phyloP scores from a whole-genome alignment of 2,329 filamentous ascomycete species.

The Neopestalotiopsis sp. region DNA sequence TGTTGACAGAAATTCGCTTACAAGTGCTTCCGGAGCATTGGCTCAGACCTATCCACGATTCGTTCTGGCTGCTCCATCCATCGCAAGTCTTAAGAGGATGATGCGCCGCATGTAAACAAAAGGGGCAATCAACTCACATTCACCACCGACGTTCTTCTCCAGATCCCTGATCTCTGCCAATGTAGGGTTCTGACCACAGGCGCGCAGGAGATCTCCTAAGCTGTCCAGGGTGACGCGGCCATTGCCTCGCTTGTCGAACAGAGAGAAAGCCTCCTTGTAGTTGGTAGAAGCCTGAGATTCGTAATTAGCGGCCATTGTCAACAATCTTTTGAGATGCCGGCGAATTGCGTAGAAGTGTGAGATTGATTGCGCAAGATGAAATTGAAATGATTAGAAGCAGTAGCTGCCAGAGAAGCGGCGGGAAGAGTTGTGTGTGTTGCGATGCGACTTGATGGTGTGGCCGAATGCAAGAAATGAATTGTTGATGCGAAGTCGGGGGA shows the following conservation, averaged over 20 bases:
- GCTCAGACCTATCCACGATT: not conserved
- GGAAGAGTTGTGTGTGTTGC: not conserved
- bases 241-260: conserved; percentile 99
- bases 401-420: not conserved
- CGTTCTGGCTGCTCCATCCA: not conserved
- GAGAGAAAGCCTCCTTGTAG: conserved; percentile 99
- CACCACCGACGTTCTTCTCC: conserved; percentile 85
- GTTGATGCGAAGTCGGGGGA: not conserved
- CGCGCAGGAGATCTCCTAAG: conserved; percentile 91
- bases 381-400: not conserved
- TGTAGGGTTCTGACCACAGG: conserved; percentile 97
- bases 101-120: conserved; percentile 19
- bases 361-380: not conserved
- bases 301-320: conserved; percentile 38
- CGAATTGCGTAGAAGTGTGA: not conserved
- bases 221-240: conserved; percentile 87
- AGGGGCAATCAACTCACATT: conserved; percentile 71
- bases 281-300: conserved; percentile 77
- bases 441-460: not conserved
- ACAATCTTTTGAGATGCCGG: not conserved
- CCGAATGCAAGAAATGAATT: not conserved
- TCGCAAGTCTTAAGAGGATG: not conserved
- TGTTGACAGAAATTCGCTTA: not conserved
- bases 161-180: conserved; percentile 90
- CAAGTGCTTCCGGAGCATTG: not conserved